A percentile compares a stretch with the other conserved stretches of the same genome.
These are phyloP conservation scores for Pichia ethanolica DNA, from an alignment of 805 yeast genomes.

Conservation along the genomic window DNA sequence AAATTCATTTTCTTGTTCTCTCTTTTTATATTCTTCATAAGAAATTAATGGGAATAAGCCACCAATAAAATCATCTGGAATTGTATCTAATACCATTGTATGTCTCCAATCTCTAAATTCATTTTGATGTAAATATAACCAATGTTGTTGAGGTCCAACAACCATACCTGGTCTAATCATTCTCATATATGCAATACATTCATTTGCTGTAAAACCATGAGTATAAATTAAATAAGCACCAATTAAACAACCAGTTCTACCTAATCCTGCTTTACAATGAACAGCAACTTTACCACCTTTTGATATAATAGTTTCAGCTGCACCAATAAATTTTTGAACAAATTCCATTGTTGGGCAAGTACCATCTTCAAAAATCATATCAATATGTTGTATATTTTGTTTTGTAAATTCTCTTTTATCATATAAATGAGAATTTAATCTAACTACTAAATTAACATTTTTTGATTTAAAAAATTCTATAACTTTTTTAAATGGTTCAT, in stretches of 20 bases:
- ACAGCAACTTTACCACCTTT: constrained; percentile 93
- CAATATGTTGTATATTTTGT: constrained; percentile 80
- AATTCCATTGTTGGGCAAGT: constrained; percentile 94
- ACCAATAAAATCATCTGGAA: constrained; percentile 59
- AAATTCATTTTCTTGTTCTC: constrained; percentile 27
- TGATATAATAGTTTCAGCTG: constrained; percentile 81
- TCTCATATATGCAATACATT: constrained; percentile 94
- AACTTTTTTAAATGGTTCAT: constrained; percentile 77
- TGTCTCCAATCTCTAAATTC: constrained; percentile 95
- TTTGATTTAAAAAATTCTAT: constrained; percentile 64
- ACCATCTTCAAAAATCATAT: constrained; percentile 96
- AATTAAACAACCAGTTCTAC: constrained; percentile 94
- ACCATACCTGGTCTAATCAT: constrained; percentile 98
- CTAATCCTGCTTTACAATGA: constrained; percentile 98
- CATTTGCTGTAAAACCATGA: constrained; percentile 94
- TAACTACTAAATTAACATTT: constrained; percentile 81
- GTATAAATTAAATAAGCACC: constrained; percentile 96
- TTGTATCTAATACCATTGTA: constrained; percentile 72
- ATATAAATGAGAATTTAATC: constrained; percentile 87
- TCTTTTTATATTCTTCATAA: constrained; percentile 52
- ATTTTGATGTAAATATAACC: constrained; percentile 93
- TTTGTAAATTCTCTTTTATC: constrained; percentile 78
- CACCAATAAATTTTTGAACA: constrained; percentile 89
- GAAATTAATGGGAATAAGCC: constrained; percentile 57
- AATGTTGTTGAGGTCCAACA: constrained; percentile 99